These are phyloP conservation scores for Suillus brevipes DNA, from an alignment of 768 basidiomycete genomes.

Conservation along the genomic window DNA sequence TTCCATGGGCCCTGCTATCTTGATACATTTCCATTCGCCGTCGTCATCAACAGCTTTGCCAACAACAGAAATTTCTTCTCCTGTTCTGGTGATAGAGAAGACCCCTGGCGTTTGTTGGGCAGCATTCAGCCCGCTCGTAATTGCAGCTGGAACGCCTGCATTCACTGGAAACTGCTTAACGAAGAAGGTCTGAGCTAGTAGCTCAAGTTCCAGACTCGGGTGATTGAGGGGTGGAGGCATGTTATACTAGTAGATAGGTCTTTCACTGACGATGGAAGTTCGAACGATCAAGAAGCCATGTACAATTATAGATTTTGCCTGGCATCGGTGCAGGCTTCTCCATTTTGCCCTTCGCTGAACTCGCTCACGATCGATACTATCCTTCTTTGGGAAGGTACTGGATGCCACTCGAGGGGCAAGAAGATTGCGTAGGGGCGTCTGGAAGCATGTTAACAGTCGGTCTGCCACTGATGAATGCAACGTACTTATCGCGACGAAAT, in stretches of 20 bases:
- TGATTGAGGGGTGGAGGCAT: slow-evolving; percentile 49
- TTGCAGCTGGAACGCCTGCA: slow-evolving; percentile 33
- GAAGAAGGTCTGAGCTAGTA: slow-evolving; percentile 46
- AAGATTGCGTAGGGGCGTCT: slow-evolving; percentile 52
- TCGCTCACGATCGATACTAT: neutral
- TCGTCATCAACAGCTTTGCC: slow-evolving; percentile 42
- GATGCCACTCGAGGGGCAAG: slow-evolving; percentile 59
- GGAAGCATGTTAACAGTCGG: slow-evolving; percentile 6
- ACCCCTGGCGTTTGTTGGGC: slow-evolving; percentile 35
- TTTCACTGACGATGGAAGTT: neutral
- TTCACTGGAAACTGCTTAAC: slow-evolving; percentile 40
- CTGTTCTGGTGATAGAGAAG: slow-evolving; percentile 58
- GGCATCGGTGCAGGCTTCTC: neutral
- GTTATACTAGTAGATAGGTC: slow-evolving; percentile 1
- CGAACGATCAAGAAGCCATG: slow-evolving; percentile 1
- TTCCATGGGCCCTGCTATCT: slow-evolving; percentile 67
- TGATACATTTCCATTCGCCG: slow-evolving; percentile 57
- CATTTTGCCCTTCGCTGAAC: neutral
- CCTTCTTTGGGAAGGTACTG: slow-evolving; percentile 57
- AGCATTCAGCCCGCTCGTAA: slow-evolving; percentile 30
- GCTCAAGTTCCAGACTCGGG: slow-evolving; percentile 47
- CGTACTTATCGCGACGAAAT: slow-evolving; percentile 59
- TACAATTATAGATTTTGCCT: slow-evolving; percentile 1
- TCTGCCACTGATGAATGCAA: slow-evolving; percentile 3
- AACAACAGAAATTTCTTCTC: slow-evolving; percentile 64